Evolutionary conservation across 306 rosid genomes (phyloP).

Genomic region (Cucurbita ficifolia): DNA sequence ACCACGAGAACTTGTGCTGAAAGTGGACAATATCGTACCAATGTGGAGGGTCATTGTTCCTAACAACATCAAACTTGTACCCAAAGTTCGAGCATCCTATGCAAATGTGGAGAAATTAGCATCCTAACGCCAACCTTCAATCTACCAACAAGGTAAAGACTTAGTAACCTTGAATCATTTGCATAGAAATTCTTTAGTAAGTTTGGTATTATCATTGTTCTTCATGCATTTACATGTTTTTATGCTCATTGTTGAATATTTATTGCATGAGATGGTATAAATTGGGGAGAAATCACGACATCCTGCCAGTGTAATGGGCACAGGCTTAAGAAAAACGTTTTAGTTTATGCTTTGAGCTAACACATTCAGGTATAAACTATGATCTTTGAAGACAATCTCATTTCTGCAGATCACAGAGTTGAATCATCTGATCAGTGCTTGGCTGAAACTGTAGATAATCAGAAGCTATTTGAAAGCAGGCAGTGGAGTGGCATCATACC

Average conservation of each 20-base stretch:
- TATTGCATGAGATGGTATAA: neutral
- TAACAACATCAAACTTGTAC: constrained; percentile 16
- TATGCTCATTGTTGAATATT: neutral
- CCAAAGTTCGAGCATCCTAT: constrained; percentile 16
- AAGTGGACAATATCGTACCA: too few species aligned
- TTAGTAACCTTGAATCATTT: neutral
- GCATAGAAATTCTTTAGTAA: neutral
- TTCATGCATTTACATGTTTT: neutral
- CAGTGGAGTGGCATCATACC: neutral
- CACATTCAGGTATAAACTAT: neutral
- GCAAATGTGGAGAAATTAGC: constrained; percentile 49
- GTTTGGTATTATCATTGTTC: neutral
- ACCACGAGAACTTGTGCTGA: too few species aligned
- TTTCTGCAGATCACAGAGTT: neutral
- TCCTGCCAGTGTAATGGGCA: neutral
- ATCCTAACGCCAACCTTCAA: neutral
- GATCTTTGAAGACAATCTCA: neutral
- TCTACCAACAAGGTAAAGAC: neutral
- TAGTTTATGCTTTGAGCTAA: neutral
- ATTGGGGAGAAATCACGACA: neutral
- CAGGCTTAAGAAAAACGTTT: neutral
- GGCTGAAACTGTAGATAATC: neutral
- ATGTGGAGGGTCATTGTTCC: too few species aligned
- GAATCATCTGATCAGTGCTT: neutral
- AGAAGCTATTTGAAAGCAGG: neutral